phyloP scores from a whole-genome alignment of 2,329 filamentous ascomycete genomes.

The Cladosporium sp. region DNA sequence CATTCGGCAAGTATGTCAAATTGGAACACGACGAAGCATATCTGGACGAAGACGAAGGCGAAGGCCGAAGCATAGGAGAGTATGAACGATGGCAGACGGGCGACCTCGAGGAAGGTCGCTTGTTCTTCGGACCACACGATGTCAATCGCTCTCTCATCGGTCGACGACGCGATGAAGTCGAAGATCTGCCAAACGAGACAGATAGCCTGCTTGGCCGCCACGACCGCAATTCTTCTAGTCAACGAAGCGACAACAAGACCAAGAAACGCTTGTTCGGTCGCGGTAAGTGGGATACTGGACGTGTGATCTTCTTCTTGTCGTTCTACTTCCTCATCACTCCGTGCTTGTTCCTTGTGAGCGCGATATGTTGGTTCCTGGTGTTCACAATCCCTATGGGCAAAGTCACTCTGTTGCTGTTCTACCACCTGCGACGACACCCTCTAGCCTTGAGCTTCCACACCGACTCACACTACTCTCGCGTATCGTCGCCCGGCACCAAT shows the following conservation, averaged over 20 bases:
- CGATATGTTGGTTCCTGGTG: conserved; percentile 91
- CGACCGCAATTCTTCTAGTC: conserved; percentile 32
- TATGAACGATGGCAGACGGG: conserved; percentile 99
- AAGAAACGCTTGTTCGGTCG: conserved; percentile 92
- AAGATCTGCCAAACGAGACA: conserved; percentile 75
- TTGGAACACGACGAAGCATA: conserved; percentile 94
- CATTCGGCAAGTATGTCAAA: conserved; percentile 94
- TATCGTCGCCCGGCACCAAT: conserved; percentile 54
- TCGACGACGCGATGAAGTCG: conserved; percentile 81
- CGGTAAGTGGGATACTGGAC: conserved; percentile 91
- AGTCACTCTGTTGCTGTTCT: conserved; percentile 83
- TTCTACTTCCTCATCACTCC: conserved; percentile 94
- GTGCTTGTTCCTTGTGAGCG: conserved; percentile 79
- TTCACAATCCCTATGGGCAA: conserved; percentile 99
- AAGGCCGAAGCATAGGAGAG: conserved; percentile 95
- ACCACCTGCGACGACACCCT: conserved; percentile 89
- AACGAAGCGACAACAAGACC: conserved; percentile 38
- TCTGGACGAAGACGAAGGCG: conserved; percentile 88
- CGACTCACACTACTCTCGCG: conserved; percentile 73
- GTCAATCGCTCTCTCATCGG: conserved; percentile 76
- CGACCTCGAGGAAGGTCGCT: conserved; percentile 88
- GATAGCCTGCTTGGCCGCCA: conserved; percentile 75
- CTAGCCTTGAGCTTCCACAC: conserved; percentile 91
- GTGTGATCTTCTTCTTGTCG: conserved; percentile 93
- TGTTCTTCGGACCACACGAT: conserved; percentile 86